These are phyloP conservation scores for Turnera subulata DNA, from an alignment of 345 rosid genomes.

Conservation along the genomic window DNA sequence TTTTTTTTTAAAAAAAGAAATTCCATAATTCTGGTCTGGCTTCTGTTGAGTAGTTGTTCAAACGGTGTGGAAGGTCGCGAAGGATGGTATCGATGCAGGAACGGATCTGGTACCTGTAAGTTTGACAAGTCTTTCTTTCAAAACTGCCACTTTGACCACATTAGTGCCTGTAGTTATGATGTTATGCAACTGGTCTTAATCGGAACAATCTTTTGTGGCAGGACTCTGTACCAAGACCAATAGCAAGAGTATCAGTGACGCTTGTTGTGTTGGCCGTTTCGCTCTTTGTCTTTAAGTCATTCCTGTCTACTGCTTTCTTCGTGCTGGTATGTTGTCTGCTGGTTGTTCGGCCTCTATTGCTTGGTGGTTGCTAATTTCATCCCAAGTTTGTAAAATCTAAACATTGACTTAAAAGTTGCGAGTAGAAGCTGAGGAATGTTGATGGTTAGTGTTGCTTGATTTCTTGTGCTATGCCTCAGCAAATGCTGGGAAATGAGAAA, in stretches of 20 bases:
- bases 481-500: too few species aligned
- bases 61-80: constrained; percentile 76
- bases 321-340: constrained; percentile 50
- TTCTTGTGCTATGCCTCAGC: too few species aligned
- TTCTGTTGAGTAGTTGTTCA: constrained; percentile 42
- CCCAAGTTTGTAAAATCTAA: too few species aligned
- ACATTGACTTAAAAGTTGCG: too few species aligned
- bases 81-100: constrained; percentile 82
- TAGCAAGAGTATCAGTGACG: constrained; percentile 21
- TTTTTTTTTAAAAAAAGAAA: background rate
- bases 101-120: constrained; percentile 85
- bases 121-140: background rate
- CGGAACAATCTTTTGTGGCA: background rate
- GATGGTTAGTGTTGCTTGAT: too few species aligned
- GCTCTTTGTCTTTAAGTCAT: constrained; percentile 41
- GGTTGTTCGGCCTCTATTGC: background rate
- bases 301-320: constrained; percentile 62
- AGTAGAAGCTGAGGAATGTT: too few species aligned
- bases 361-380: background rate
- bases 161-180: too few species aligned
- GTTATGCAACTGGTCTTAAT: too few species aligned
- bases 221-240: constrained; percentile 26
- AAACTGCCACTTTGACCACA: too few species aligned
- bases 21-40: background rate
- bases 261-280: constrained; percentile 41